Evolutionary conservation across 2,329 filamentous ascomycete genomes (phyloP).

Genomic region (Fusarium burgessii): DNA sequence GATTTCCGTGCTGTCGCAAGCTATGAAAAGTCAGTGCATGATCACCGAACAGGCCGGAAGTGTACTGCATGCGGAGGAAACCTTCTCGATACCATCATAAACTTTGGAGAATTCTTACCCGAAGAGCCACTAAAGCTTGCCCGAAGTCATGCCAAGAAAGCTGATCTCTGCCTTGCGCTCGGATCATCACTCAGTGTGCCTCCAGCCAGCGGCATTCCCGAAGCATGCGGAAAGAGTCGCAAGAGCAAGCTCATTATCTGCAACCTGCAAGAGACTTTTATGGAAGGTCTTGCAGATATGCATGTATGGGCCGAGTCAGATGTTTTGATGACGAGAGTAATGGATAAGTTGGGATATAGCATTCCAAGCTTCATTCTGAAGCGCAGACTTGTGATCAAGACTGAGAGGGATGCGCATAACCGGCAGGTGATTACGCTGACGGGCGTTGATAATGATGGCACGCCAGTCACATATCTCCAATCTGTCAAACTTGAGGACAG

Average conservation of each 20-base stretch:
- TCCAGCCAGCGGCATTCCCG: slow-evolving; percentile 57
- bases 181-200: slow-evolving; percentile 60
- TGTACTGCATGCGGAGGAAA: slow-evolving; percentile 54
- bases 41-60: slow-evolving; percentile 61
- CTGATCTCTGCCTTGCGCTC: slow-evolving; percentile 60
- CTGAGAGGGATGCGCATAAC: slow-evolving; percentile 39
- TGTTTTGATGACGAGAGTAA: slow-evolving; percentile 55
- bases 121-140: slow-evolving; percentile 50
- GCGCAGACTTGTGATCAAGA: slow-evolving; percentile 49
- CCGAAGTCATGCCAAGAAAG: slow-evolving; percentile 52
- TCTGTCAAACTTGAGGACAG: slow-evolving; percentile 55
- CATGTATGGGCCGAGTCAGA: slow-evolving; percentile 54
- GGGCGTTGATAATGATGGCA: slow-evolving; percentile 57
- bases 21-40: slow-evolving; percentile 56
- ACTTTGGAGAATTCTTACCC: slow-evolving; percentile 57
- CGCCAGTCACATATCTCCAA: slow-evolving; percentile 55
- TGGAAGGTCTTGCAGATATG: slow-evolving; percentile 51
- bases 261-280: slow-evolving; percentile 59
- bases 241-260: slow-evolving; percentile 56
- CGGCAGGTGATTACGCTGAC: slow-evolving; percentile 45
- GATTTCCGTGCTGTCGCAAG: slow-evolving; percentile 59
- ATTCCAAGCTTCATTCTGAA: slow-evolving; percentile 56
- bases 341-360: slow-evolving; percentile 52
- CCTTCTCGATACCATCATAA: slow-evolving; percentile 59
- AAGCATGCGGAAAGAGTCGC: slow-evolving; percentile 48